phyloP scores from a whole-genome alignment of 2,329 filamentous ascomycete species.

The Lachnum nothofagi region DNA sequence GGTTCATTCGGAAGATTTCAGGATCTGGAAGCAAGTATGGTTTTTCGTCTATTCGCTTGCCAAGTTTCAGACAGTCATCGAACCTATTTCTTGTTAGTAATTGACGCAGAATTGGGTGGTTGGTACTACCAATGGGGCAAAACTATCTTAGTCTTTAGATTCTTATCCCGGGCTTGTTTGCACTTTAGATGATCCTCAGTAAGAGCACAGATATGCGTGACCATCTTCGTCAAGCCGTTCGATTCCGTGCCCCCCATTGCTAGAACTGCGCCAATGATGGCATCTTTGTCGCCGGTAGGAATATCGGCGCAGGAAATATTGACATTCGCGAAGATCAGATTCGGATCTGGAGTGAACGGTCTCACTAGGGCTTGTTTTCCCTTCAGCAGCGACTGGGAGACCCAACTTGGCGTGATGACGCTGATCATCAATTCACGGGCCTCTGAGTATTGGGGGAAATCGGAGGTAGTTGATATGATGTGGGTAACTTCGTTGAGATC shows the following conservation, averaged over 20 bases:
- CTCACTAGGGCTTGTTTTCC: conserved; percentile 70
- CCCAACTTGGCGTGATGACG: conserved; percentile 78
- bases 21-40: conserved; percentile 85
- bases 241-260: conserved; percentile 83
- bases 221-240: conserved; percentile 63
- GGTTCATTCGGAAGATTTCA: conserved; percentile 63
- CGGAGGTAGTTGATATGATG: conserved; percentile 71
- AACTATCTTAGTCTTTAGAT: conserved; percentile 72
- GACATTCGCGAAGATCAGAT: conserved; percentile 83
- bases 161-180: conserved; percentile 55
- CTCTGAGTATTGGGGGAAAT: conserved; percentile 81
- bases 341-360: conserved; percentile 84
- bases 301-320: conserved; percentile 78
- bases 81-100: conserved; percentile 58
- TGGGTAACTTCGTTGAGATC: conserved; percentile 50
- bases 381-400: conserved; percentile 64
- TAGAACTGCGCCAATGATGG: conserved; percentile 82
- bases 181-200: conserved; percentile 70
- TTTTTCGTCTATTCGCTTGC: conserved; percentile 80
- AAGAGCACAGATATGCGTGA: conserved; percentile 85
- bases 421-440: conserved; percentile 74
- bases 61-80: conserved; percentile 90
- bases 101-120: neutral
- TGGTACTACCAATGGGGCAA: conserved; percentile 77
- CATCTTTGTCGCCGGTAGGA: conserved; percentile 80